phyloP scores from a whole-genome alignment of 1,284 basidiomycete genomes.

The Ceratobasidium theobromae region DNA sequence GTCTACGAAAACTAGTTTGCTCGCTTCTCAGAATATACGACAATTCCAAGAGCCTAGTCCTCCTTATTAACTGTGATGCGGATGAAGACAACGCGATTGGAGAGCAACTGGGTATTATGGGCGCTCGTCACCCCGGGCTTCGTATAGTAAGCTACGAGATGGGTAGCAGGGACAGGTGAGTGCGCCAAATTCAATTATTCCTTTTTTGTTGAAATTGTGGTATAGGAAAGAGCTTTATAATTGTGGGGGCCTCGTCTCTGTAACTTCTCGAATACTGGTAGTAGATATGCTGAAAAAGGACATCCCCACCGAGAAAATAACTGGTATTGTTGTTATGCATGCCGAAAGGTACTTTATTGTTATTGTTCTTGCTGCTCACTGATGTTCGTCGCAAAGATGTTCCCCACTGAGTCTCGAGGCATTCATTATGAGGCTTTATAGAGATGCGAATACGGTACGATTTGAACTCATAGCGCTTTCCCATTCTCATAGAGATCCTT shows the following conservation, averaged over 20 bases:
- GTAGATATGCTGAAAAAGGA: constrained; percentile 92
- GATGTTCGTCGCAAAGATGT: constrained; percentile 56
- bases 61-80: constrained; percentile 81
- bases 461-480: neutral
- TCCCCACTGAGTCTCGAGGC: constrained; percentile 83
- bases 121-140: constrained; percentile 83
- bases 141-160: constrained; percentile 85
- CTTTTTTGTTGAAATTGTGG: neutral
- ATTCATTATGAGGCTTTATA: constrained; percentile 86
- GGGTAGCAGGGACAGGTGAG: constrained; percentile 74
- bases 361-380: neutral
- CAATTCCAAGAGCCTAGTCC: constrained; percentile 78
- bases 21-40: constrained; percentile 91
- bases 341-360: constrained; percentile 72
- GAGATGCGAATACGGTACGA: constrained; percentile 72
- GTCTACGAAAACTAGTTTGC: constrained; percentile 77
- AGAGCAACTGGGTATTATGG: constrained; percentile 90
- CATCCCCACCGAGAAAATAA: constrained; percentile 82
- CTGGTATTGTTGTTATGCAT: constrained; percentile 91
- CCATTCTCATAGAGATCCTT: constrained; percentile 36
- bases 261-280: constrained; percentile 92
- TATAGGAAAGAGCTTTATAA: constrained; percentile 81
- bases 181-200: neutral
- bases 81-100: constrained; percentile 92
- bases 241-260: constrained; percentile 84